phyloP scores from a whole-genome alignment of 2,329 filamentous ascomycete genomes.

The Penicillium digitatum region DNA sequence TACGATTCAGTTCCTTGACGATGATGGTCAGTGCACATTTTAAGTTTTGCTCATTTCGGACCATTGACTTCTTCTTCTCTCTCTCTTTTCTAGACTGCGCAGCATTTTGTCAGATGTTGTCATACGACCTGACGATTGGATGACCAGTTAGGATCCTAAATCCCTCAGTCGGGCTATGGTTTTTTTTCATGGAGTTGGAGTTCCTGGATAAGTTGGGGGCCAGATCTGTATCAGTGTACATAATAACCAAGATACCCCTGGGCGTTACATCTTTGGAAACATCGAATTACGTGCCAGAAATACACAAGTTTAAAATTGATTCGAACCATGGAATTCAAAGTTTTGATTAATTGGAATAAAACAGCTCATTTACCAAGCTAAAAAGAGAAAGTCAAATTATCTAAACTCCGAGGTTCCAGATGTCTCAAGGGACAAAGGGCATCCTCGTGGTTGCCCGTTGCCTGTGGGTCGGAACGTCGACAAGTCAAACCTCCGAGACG shows the following conservation, averaged over 20 bases:
- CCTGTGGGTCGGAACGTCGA: neutral
- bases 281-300: neutral
- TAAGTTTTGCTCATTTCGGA: neutral
- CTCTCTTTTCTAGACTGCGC: conserved; percentile 25
- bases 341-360: neutral
- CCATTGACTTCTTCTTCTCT: conserved; percentile 10
- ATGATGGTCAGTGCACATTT: conserved; percentile 31
- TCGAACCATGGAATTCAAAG: neutral
- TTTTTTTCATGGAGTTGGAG: conserved; percentile 16
- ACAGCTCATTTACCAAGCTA: neutral
- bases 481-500: conserved; percentile 7
- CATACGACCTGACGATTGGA: conserved; percentile 25
- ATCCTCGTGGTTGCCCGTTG: neutral
- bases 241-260: conserved; percentile 6
- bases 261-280: neutral
- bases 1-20: conserved; percentile 39
- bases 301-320: too few relatives aligned
- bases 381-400: neutral
- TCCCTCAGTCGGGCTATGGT: neutral
- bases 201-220: conserved; percentile 7
- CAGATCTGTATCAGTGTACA: neutral
- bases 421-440: neutral
- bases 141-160: conserved; percentile 5
- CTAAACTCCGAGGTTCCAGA: neutral
- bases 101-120: conserved; percentile 31